Percentiles rank a stretch among this genome's conserved stretches.
phyloP scores from a whole-genome alignment of 257 asterid species.

The Eucommia ulmoides region DNA sequence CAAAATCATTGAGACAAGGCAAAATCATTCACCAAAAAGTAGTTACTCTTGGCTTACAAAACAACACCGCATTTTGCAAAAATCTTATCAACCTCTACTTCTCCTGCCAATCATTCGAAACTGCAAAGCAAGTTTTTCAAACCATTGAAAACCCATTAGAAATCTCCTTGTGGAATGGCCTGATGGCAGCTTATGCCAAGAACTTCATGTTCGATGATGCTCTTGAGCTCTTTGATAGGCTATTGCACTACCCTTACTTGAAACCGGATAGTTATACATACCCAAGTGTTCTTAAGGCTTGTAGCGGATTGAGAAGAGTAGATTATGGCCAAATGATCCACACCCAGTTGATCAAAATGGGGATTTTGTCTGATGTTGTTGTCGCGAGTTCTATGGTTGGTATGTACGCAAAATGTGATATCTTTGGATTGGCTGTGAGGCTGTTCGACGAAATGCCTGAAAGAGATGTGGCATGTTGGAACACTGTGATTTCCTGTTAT shows the following conservation, averaged over 20 bases:
- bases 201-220: constrained; percentile 44
- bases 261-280: constrained; percentile 60
- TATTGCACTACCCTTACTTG: constrained; percentile 29
- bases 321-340: constrained; percentile 46
- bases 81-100: constrained; percentile 49
- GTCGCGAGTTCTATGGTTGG: constrained; percentile 47
- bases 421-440: constrained; percentile 32
- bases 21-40: constrained; percentile 43
- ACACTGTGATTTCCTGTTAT: constrained; percentile 55
- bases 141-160: constrained; percentile 37
- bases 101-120: constrained; percentile 27
- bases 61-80: constrained; percentile 37
- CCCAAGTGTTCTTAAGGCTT: constrained; percentile 73
- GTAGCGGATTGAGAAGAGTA: constrained; percentile 39
- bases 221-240: constrained; percentile 25
- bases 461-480: constrained; percentile 66
- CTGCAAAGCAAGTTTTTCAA: constrained; percentile 39
- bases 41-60: constrained; percentile 38
- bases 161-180: constrained; percentile 63
- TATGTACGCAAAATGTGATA: constrained; percentile 44
- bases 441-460: constrained; percentile 73
- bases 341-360: constrained; percentile 35
- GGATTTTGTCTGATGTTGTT: constrained; percentile 49
- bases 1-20: constrained; percentile 25
- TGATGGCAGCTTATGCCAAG: constrained; percentile 50